Evolutionary conservation across 1,139 yeast species (phyloP), one percentile per base, ranked within the genome.

Genomic region (Ogataea hybrid): DNA sequence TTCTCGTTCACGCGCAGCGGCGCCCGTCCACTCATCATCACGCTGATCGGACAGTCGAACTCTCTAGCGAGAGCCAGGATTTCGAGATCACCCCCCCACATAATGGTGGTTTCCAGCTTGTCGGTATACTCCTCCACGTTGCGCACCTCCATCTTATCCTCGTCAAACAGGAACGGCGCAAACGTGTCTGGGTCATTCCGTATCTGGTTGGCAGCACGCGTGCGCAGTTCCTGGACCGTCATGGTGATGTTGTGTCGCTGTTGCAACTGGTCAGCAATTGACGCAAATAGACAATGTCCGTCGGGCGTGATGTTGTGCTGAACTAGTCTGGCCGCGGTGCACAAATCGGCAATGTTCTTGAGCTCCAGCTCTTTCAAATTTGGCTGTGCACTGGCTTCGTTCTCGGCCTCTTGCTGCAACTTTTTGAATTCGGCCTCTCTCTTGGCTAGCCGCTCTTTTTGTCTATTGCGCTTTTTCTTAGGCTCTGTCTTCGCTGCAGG

Each of bases 61-160:
- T 75, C 76, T 46, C 78, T 73, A 1, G 94, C 73, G 32, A 89
- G 68, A 0, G 97, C 96, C 54, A 87, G 62, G 15, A 90, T 80
- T 66, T 92, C 98, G 70, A 89, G 70, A 57, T 92, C 97, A 5
- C 96, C 94, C 22, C 98, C 98, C 98, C 98, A 92, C 71, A 87
- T 77, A 0, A 95, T 81, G 0, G 96, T 87, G 12, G 67, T 67
- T 42, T 75, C 84, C 43, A 92, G 71, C 51, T 82, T 83, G 2
- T 68, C 63, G 7, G 88, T 74, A 61, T 92, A 92, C n/a, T 75
- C 77, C 28, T 76, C 82, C 21, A 90, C 64, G 49, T 85, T 85
- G 32, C 74, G 69, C 49, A 84, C 53, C 11, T 75, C 68, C 69
- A 79, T 71, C 0, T 87, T 83, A 17, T 65, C 68, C 53, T 88